Evolutionary conservation across 2,329 filamentous ascomycete species (phyloP).

Genomic region (Chaetomiaceae sp.): DNA sequence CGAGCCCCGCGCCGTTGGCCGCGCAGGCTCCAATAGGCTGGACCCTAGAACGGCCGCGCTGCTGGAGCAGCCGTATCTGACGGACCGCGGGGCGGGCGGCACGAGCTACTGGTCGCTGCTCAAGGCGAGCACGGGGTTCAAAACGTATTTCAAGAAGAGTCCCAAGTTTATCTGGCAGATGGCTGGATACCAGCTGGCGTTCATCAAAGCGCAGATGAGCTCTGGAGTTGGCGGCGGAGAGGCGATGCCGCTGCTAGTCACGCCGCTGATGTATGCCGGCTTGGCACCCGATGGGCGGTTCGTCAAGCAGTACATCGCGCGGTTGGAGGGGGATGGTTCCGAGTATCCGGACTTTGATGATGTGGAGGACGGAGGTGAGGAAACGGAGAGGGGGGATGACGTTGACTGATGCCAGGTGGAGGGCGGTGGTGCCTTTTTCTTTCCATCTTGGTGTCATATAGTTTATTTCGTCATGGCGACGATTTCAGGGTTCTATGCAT

Average conservation of each 20-base stretch:
- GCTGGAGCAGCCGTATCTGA: conserved; percentile 30
- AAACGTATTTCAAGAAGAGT: conserved; percentile 30
- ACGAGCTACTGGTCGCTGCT: conserved; percentile 45
- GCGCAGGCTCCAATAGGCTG: conserved; percentile 9
- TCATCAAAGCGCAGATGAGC: conserved; percentile 40
- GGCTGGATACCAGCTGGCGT: conserved; percentile 45
- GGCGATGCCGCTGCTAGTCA: conserved; percentile 20
- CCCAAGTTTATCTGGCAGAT: conserved; percentile 44
- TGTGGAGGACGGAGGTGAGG: neutral
- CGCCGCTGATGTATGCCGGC: conserved; percentile 28
- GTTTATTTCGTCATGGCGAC: neutral
- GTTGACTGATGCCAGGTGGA: conserved; percentile 7
- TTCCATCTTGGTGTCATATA: neutral
- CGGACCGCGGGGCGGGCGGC: conserved; percentile 20
- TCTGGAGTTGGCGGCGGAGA: conserved; percentile 15
- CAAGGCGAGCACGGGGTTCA: conserved; percentile 48
- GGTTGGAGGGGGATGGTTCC: conserved; percentile 20
- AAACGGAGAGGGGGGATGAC: conserved; percentile 11
- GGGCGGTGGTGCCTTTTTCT: neutral
- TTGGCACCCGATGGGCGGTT: conserved; percentile 24
- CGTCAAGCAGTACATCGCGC: conserved; percentile 26
- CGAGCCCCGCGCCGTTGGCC: conserved; percentile 31
- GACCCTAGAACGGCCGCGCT: conserved; percentile 29
- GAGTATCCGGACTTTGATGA: conserved; percentile 21
- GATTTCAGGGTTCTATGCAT: neutral